Base-by-base conservation (phyloP, 305 asterid genomes). In the Withania somnifera region DNA sequence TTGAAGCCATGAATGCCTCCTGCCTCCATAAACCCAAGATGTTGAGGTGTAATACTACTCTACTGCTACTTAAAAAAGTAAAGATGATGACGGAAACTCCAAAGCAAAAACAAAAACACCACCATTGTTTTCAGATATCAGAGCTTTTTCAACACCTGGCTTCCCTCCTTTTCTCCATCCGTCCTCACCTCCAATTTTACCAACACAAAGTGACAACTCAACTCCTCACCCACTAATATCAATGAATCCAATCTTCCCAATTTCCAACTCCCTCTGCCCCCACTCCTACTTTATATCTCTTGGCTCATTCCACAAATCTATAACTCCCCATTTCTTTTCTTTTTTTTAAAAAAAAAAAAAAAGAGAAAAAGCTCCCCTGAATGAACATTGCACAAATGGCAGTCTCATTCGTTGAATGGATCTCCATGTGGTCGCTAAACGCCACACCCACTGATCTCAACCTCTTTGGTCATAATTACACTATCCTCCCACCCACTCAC, bases 61-160 rank as follows among this genome's bases (percentile, higher is more conserved):
- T n/a, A n/a, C n/a, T n/a, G n/a, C n/a, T n/a, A n/a, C n/a, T n/a
- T n/a, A n/a, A 6, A 38, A 7, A 6, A 38, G 7, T 6, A 36
- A 36, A 6, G 20, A 64, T 19, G 64, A 36, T 7, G 76, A 51
- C 80, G 85, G 82, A 82, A 79, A 84, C 82, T 80, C 83, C 83
- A 47, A 80, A 36, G 83, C 64, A 4, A 36, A 22, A 60, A 19
- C 24, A 47, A 34, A 81, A 84, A 82, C 85, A 85, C 90, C 89
- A 36, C 91, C 89, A 90, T 88, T 86, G 93, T 88, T 86, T 84
- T 84, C 83, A 68, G 80, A 78, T n/a, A 81, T 82, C 94, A 91
- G 97, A 91, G 87, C 82, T 84, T 86, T 91, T 84, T 77, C 86
- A 93, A 93, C 97, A 93, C 94, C 88, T 93, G 97, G 84, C 89